These are phyloP conservation scores for Lichtheimia corymbifera DNA, from an alignment of 371 early-diverging fungal genomes.

Conservation along the genomic window DNA sequence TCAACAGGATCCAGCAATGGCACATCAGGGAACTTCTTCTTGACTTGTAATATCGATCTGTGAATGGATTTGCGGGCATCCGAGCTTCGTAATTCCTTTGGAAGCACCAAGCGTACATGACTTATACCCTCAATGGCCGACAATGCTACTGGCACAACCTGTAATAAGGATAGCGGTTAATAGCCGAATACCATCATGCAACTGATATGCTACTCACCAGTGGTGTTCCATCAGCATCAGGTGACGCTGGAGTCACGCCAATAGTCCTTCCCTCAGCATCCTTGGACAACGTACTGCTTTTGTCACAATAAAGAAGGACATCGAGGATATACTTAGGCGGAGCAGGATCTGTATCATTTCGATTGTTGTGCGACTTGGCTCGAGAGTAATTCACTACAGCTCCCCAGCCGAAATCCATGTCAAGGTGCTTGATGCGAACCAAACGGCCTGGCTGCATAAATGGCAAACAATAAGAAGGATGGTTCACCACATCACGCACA, in stretches of 20 bases:
- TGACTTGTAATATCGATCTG: constrained; percentile 74
- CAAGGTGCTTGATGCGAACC: constrained; percentile 66
- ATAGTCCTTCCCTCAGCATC: constrained; percentile 59
- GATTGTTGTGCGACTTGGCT: constrained; percentile 26
- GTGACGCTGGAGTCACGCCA: constrained; percentile 64
- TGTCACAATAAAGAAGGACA: constrained; percentile 77
- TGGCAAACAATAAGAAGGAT: constrained; percentile 78
- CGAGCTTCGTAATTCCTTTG: constrained; percentile 62
- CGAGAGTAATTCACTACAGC: constrained; percentile 63
- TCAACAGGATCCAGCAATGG: constrained; percentile 87
- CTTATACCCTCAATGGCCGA: constrained; percentile 75
- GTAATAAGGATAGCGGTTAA: neutral
- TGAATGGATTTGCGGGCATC: constrained; percentile 63
- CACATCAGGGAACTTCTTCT: constrained; percentile 72
- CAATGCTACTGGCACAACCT: constrained; percentile 80
- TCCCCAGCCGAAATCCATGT: constrained; percentile 94
- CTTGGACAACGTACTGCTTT: constrained; percentile 55
- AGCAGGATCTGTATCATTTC: constrained; percentile 27
- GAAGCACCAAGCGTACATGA: constrained; percentile 76
- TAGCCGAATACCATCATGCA: neutral
- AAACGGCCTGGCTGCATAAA: constrained; percentile 91
- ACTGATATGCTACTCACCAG: constrained; percentile 35
- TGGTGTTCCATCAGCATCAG: constrained; percentile 60
- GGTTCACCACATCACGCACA: constrained; percentile 76
- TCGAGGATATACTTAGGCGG: constrained; percentile 74